Evolutionary conservation across 495 filamentous ascomycete genomes (phyloP).

Genomic region (Talaromyces thailandensis): DNA sequence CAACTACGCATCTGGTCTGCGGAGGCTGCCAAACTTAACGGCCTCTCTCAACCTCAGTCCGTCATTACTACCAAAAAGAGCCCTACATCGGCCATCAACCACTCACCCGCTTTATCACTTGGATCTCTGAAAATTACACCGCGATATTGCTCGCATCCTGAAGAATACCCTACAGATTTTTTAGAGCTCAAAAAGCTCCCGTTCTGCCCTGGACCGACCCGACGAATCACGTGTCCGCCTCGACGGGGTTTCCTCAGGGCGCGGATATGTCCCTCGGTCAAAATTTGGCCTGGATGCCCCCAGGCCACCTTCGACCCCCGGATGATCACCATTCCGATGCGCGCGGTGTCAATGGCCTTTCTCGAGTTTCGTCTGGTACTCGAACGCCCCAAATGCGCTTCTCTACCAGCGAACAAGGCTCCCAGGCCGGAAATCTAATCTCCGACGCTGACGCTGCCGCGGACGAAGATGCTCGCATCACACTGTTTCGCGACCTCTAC

Average conservation of each 20-base stretch:
- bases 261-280: slow-evolving; percentile 43
- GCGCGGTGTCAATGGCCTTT: slow-evolving; percentile 39
- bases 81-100: slow-evolving; percentile 12
- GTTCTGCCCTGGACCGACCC: slow-evolving; percentile 27
- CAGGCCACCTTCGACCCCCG: slow-evolving; percentile 38
- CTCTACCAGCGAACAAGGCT: slow-evolving; percentile 38
- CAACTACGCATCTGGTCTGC: slow-evolving; percentile 8
- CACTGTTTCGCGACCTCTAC: slow-evolving; percentile 53
- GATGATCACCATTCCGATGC: slow-evolving; percentile 34
- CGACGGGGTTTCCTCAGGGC: slow-evolving; percentile 36
- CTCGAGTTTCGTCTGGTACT: slow-evolving; percentile 34
- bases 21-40: slow-evolving; percentile 7
- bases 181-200: slow-evolving; percentile 13
- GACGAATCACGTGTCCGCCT: slow-evolving; percentile 40
- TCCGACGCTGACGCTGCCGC: slow-evolving; percentile 39
- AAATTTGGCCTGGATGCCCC: slow-evolving; percentile 38
- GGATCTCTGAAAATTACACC: slow-evolving; percentile 22
- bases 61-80: slow-evolving; percentile 7
- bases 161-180: slow-evolving; percentile 29
- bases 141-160: slow-evolving; percentile 10
- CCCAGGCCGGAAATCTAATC: slow-evolving; percentile 36
- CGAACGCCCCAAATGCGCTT: slow-evolving; percentile 40
- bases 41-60: slow-evolving; percentile 7
- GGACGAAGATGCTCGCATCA: slow-evolving; percentile 59
- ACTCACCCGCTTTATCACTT: slow-evolving; percentile 22